phyloP scores from a whole-genome alignment of 352 stramenopile species.

The Phytophthora lateralis region DNA sequence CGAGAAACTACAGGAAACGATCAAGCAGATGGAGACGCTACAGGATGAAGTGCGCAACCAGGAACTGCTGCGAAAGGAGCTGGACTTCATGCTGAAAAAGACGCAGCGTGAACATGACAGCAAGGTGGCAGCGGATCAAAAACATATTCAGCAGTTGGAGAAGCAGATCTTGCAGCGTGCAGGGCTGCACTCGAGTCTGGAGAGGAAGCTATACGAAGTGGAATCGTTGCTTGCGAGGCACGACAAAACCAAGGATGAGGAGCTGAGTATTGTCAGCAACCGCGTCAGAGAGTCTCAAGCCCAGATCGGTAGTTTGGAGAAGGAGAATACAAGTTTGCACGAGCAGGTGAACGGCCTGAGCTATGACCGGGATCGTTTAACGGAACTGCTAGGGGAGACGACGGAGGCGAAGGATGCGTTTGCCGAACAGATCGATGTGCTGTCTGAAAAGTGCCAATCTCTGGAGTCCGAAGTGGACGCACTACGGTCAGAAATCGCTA shows the following conservation, averaged over 20 bases:
- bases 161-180: conserved; percentile 76
- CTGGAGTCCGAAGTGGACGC: conserved; percentile 58
- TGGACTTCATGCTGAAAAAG: conserved; percentile 75
- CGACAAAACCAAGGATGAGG: conserved; percentile 51
- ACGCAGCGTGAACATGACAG: conserved; percentile 78
- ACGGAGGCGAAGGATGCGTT: conserved; percentile 61
- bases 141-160: conserved; percentile 75
- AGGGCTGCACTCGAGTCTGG: conserved; percentile 62
- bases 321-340: conserved; percentile 45
- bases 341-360: conserved; percentile 34
- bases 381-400: conserved; percentile 35
- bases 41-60: conserved; percentile 74
- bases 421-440: conserved; percentile 55
- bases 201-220: conserved; percentile 79
- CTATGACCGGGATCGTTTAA: conserved; percentile 42
- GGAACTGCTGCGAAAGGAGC: conserved; percentile 58
- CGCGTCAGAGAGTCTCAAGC: conserved; percentile 36
- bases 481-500: conserved; percentile 62
- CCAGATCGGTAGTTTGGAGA: conserved; percentile 39
- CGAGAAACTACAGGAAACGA: conserved; percentile 71
- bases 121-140: conserved; percentile 57
- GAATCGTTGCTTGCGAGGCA: conserved; percentile 60
- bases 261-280: conserved; percentile 42
- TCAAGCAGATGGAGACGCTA: conserved; percentile 48
- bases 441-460: conserved; percentile 41